Base-by-base conservation (phyloP, 257 asterid genomes). In the Vinca minor region DNA sequence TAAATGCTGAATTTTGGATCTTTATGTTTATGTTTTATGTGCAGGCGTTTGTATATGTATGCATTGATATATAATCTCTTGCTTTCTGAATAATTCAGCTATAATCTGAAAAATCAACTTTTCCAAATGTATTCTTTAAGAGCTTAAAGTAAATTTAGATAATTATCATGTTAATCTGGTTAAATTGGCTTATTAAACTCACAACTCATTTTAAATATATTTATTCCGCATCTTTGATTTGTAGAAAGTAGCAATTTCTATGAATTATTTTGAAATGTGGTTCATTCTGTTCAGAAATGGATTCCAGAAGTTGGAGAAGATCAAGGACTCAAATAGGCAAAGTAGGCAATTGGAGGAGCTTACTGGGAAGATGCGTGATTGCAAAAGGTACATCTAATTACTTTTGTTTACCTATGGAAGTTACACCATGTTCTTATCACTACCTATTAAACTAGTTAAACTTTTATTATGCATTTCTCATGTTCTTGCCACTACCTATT, bases 311-410 rank as follows among this genome's bases (percentile, higher is more conserved):
- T 65, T 93, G 92, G 98, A 93, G 76, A 93, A 89, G 68, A 83
- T 93, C 69, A 93, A 89, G 80, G 98, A 93, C 67, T 66, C 96
- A 72, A 93, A 71, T 74, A 79, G 98, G 78, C 91, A 74, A 83
- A 89, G 94, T 78, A 77, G 96, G 81, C 95, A 87, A 81, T 78
- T 93, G 84, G 98, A 93, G 84, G 98, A 93, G 83, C 95, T 87
- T 66, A 87, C 98, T 0, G 97, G 68, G 26, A 89, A 93, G 85
- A 87, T 93, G 98, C 95, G 97, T 29, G 97, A 93, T 31, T 93
- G 96, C 81, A 89, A 93, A 85, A 87, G 98, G 98, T 92, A 75
- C 49, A 60, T 61, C 28, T 57, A 18, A 12, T 29, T 23, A 7
- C 10, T 15, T 52, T 36, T 12, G 15, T 6, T 18, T 65, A 50